Percentiles rank a stretch among this genome's conserved stretches.
Evolutionary conservation across 2,329 filamentous ascomycete species (phyloP).

Genomic region (Claviceps maximensis): DNA sequence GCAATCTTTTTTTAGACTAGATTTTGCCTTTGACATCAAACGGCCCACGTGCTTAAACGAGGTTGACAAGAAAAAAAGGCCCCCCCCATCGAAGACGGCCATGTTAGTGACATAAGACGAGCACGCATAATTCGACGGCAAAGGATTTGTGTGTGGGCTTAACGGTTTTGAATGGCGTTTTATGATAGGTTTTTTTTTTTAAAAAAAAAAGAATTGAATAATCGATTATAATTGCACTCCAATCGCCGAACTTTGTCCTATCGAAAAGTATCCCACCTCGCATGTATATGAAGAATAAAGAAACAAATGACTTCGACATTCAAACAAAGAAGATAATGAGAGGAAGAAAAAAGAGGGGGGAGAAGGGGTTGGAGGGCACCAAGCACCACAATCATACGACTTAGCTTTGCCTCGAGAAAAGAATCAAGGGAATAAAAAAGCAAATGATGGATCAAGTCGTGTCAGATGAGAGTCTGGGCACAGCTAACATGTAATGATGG

Average conservation of each 20-base stretch:
- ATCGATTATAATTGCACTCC: constrained; percentile 34
- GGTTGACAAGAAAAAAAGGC: too few relatives aligned
- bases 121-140: too few relatives aligned
- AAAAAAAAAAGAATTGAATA: neutral
- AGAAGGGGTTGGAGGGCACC: neutral
- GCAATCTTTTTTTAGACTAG: too few relatives aligned
- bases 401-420: neutral
- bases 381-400: neutral
- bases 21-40: too few relatives aligned
- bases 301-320: neutral
- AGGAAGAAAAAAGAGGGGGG: neutral
- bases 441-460: constrained; percentile 2
- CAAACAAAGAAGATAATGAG: neutral
- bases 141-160: too few relatives aligned
- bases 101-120: too few relatives aligned
- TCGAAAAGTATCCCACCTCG: constrained; percentile 26
- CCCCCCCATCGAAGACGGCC: too few relatives aligned
- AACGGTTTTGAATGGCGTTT: too few relatives aligned
- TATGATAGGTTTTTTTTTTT: neutral
- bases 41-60: too few relatives aligned
- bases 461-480: neutral
- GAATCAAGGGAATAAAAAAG: neutral
- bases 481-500: neutral
- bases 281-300: neutral
- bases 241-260: constrained; percentile 37